Evolutionary conservation across 371 early-diverging fungal species (phyloP), one percentile per base, ranked within the genome.

Genomic region (Mortierella sp.): DNA sequence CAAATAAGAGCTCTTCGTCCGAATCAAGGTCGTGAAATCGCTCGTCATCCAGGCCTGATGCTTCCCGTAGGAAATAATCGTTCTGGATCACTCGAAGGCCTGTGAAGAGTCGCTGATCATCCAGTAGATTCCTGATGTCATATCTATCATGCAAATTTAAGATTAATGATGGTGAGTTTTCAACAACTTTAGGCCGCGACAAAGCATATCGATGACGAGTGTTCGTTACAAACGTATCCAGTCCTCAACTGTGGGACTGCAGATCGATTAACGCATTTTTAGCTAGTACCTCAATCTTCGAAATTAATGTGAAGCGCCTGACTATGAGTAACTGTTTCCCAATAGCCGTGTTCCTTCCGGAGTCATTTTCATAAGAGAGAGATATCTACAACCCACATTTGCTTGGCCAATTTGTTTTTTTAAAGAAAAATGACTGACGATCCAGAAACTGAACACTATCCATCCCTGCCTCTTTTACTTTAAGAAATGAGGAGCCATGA

Each of bases 1-100:
- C 83, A 66, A 77, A 85, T 37, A 87, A 43, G 12, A 73, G 28
- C 57, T 87, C 88, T 55, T 86, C 87, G n/a, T 87, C 88, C 4
- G 88, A 85, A 47, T 87, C 88, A 34, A 87, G 67, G 60, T 87
- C 88, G n/a, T 61, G 47, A 57, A 49, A 72, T 6, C 76, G 74
- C 17, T 76, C 70, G 15, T 69, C 59, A 37, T 73, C 60, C 40
- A 78, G 29, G 9, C 69, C 73, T 15, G 45, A 29, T 22, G 45
- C 9, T 0, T 77, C 65, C 6, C 49, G 64, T 23, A 66, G n/a
- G 45, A 69, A 58, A 0, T 64, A 13, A 4, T 70, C 55, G n/a
- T 66, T 57, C 0, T 56, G 28, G 4, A 73, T 58, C 12, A 64
- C 64, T 1, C 73, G 40, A 2, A 59, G 57, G 9, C 67, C 70